Evolutionary conservation across 192 early-diverging fungal genomes (phyloP).

Genomic region (Gaertneriomyces semiglobifer): DNA sequence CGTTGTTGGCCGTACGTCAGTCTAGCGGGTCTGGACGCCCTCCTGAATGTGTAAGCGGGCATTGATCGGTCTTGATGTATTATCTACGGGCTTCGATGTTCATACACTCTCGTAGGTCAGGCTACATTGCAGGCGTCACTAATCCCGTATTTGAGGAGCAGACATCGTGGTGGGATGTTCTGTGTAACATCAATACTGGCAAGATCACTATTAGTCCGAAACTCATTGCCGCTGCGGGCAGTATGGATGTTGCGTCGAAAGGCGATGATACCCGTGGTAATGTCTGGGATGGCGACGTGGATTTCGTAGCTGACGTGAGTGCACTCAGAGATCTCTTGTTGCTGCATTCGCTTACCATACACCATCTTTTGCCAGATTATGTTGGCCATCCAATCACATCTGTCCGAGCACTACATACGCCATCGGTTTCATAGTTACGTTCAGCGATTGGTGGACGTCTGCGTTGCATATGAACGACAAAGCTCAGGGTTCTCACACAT

Average conservation of each 20-base stretch:
- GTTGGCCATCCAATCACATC: conserved; percentile 76
- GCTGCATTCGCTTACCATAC: neutral
- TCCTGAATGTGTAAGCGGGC: conserved; percentile 67
- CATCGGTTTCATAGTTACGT: conserved; percentile 87
- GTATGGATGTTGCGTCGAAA: neutral
- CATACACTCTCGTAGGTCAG: conserved; percentile 46
- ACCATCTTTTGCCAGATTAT: conserved; percentile 49
- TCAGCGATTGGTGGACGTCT: conserved; percentile 74
- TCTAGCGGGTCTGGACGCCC: conserved; percentile 77
- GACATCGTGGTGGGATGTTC: conserved; percentile 92
- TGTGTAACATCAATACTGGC: conserved; percentile 90
- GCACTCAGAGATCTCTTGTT: neutral
- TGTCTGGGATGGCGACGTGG: conserved; percentile 39
- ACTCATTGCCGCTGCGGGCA: conserved; percentile 23
- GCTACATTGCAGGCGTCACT: conserved; percentile 94
- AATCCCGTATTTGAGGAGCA: conserved; percentile 95
- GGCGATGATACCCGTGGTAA: neutral
- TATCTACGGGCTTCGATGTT: conserved; percentile 8
- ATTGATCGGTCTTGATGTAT: neutral
- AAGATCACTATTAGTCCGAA: conserved; percentile 88
- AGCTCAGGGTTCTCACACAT: conserved; percentile 61
- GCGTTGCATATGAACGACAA: conserved; percentile 73
- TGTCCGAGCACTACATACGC: conserved; percentile 80
- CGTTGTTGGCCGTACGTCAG: conserved; percentile 90
- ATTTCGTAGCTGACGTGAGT: conserved; percentile 31